These are phyloP conservation scores for Grosmannia huntii DNA, from an alignment of 2,329 filamentous ascomycete genomes.

Conservation along the genomic window DNA sequence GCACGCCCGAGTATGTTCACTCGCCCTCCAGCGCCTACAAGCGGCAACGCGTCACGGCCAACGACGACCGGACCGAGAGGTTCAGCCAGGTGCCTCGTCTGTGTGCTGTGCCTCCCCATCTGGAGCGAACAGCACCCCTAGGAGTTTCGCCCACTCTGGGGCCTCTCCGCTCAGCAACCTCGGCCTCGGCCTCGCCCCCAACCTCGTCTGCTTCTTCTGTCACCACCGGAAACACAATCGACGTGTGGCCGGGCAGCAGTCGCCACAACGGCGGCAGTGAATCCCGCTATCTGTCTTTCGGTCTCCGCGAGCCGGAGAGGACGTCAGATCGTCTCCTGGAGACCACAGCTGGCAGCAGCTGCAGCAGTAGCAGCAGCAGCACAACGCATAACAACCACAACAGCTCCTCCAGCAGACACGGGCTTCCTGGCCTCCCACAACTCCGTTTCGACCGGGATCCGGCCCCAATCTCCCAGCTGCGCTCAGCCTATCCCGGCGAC, in stretches of 20 bases:
- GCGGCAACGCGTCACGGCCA: constrained; percentile 29
- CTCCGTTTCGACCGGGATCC: constrained; percentile 23
- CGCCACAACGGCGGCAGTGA: no score
- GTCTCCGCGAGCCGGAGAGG: neutral
- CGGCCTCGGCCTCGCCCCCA: neutral
- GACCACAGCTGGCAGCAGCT: neutral
- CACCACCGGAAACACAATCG: neutral
- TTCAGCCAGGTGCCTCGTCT: constrained; percentile 33
- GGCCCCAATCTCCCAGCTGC: constrained; percentile 18
- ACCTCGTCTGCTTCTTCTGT: neutral
- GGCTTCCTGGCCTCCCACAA: constrained; percentile 27
- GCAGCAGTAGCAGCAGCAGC: neutral
- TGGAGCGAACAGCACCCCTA: neutral
- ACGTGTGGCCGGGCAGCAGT: no score
- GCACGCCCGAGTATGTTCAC: constrained; percentile 32
- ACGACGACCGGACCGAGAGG: constrained; percentile 27
- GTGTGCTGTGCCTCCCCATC: constrained; percentile 18
- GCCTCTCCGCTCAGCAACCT: neutral
- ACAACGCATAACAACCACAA: no score
- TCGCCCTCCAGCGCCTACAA: constrained; percentile 33
- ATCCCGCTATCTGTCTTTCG: neutral
- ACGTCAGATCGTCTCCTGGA: neutral
- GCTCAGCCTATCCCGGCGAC: constrained; percentile 21
- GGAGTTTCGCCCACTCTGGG: neutral
- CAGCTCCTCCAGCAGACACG: neutral